Percentiles rank a stretch among this genome's conserved stretches.
phyloP scores from a whole-genome alignment of 768 basidiomycete species.

The Tulasnella sp. region DNA sequence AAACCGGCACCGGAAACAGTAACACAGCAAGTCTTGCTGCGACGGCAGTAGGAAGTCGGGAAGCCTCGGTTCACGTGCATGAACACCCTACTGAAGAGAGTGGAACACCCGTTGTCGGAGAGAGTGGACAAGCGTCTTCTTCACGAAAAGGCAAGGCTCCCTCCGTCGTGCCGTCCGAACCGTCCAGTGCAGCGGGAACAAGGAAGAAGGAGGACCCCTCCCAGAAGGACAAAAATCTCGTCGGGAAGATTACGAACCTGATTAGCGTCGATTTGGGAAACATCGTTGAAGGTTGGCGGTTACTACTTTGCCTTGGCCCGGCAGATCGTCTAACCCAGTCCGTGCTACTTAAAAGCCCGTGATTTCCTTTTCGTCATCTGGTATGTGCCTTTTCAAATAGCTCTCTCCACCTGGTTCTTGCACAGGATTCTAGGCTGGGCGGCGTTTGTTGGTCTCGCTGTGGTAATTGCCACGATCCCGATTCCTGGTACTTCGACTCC shows the following conservation, averaged over 20 bases:
- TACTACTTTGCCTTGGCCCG: background rate
- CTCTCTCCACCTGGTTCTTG: constrained; percentile 49
- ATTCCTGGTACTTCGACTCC: constrained; percentile 51
- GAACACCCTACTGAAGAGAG: background rate
- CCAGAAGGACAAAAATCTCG: constrained; percentile 53
- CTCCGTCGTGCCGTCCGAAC: background rate
- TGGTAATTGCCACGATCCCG: constrained; percentile 59
- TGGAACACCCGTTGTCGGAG: constrained; percentile 5
- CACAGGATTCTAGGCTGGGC: constrained; percentile 58
- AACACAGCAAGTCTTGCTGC: constrained; percentile 38
- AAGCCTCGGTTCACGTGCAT: background rate
- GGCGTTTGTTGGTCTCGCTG: constrained; percentile 60
- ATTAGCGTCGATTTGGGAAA: constrained; percentile 65
- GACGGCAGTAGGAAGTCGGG: no score
- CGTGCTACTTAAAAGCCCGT: constrained; percentile 36
- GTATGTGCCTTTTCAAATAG: constrained; percentile 50
- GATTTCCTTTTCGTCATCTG: constrained; percentile 47
- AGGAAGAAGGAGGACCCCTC: background rate
- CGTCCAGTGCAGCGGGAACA: background rate
- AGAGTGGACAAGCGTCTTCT: constrained; percentile 9
- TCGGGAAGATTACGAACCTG: constrained; percentile 78
- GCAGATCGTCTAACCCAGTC: no score
- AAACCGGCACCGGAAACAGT: constrained; percentile 39
- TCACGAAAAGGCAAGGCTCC: background rate
- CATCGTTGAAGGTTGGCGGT: constrained; percentile 42